Evolutionary conservation across 2,329 filamentous ascomycete species (phyloP), one percentile per base, ranked within the genome.

Genomic region (Beauveria caledonica): DNA sequence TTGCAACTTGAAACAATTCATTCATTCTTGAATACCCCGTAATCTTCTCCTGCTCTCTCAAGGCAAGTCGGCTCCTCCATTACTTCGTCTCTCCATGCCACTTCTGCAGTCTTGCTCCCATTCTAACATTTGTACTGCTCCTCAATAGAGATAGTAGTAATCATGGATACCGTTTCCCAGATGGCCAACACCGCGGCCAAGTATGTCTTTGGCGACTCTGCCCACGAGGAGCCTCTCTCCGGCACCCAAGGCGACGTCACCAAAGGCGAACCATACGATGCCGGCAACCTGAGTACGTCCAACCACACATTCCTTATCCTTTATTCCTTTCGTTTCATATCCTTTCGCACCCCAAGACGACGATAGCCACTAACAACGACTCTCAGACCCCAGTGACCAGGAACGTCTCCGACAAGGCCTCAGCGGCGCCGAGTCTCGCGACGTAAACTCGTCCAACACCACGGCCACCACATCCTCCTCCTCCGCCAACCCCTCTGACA

Each of bases 191-290:
- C 73, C 6, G 76, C 75, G 45, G 73, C 70, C 56, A 77, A 72
- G 60, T 74, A 70, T 36, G 74, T 79, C 60, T 79, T 74, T 74
- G 76, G 76, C 64, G 74, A 72, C 29, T 60, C 70, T 25, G 13
- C 23, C 49, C 68, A 71, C 50, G 70, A 74, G 51, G 90, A 95
- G 74, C 90, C 90, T 19, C 72, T 92, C 49, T 88, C 88, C 21
- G 90, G 90, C 23, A 76, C 84, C 56, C 76, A 80, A 61, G 90
- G 90, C 44, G 77, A 87, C 69, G 87, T 88, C 5, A 80, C 80
- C 25, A 79, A 78, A 48, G 84, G 82, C 13, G 86, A 93, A 71
- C 90, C 90, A 0, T 95, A 86, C 67, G 90, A 94, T 69, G 84
- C 85, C 61, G 90, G 90, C 53, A 94, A 94, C 71, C 74, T 83